Base-by-base conservation (phyloP, 2,329 filamentous ascomycete species). In the Ophidiomyces ophidiicola region DNA sequence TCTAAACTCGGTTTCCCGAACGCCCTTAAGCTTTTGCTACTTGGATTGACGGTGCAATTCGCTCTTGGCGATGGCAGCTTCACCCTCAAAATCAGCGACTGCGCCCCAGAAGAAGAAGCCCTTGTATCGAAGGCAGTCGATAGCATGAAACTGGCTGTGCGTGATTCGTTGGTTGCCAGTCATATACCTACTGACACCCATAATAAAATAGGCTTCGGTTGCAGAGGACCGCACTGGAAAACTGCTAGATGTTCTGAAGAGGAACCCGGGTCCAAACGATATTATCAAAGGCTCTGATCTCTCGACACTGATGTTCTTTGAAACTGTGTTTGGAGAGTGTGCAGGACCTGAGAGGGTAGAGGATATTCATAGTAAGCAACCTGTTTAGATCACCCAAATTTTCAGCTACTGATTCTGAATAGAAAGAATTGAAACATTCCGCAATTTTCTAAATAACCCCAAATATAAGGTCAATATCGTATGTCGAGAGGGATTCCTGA, bases 71-170 rank as follows among this genome's bases (percentile, higher is more conserved):
- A 37, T 21, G 35, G 35, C 29, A 10, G 3, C 5, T 37, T 37
- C 17, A 21, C 8, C 8, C 35, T 37, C 25, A 37, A 37, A 31
- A 18, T 37, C 17, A 37, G 35, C 18, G 25, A 30, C 18, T 37
- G 35, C 25, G 21, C 19, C 17, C 3, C 17, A n/a, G 21, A 25
- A 11, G 32, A 37, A 15, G 35, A 37, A 15, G 25, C 20, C 23
- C 17, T 29, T 14, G 11, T 37, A 21, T 23, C 7, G 18, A 30
- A 29, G 25, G 35, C 25, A 37, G 17, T 37, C 11, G 4, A 30
- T 1, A 37, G 35, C 31, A 31, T 37, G 35, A 29, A 37, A 37
- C 15, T 37, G n/a, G 25, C 26, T 7, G 35, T 37, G 35, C 21
- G 35, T 30, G 17, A 17, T 21, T 12, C 2, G n/a, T 37, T 23